phyloP scores from a whole-genome alignment of 352 stramenopile species.

The Phytophthora pini region DNA sequence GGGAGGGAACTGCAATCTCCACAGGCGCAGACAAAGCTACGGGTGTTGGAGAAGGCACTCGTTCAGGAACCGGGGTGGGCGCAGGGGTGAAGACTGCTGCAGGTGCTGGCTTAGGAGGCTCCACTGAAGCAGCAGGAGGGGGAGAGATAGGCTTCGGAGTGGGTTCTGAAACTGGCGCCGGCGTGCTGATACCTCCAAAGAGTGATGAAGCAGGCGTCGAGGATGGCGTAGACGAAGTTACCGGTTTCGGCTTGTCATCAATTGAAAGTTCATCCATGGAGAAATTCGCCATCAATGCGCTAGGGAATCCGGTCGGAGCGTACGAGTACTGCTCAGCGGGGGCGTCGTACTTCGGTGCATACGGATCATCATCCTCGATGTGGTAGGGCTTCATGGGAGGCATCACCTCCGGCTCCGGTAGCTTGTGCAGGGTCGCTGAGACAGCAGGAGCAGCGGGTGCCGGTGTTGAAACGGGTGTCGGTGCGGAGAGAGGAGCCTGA shows the following conservation, averaged over 20 bases:
- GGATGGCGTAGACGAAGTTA: constrained; percentile 15
- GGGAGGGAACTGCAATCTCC: constrained; percentile 3
- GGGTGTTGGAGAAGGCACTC: constrained; percentile 1
- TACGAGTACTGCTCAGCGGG: constrained; percentile 12
- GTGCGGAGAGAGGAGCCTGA: constrained; percentile 4
- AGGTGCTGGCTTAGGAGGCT: constrained; percentile 17
- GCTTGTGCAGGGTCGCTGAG: constrained; percentile 22
- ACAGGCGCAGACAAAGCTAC: constrained; percentile 16
- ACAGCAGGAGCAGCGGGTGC: constrained; percentile 15
- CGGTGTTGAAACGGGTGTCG: constrained; percentile 3
- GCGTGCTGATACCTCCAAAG: constrained; percentile 32
- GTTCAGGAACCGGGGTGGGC: constrained; percentile 16
- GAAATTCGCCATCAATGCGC: constrained; percentile 48
- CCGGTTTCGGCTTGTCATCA: constrained; percentile 33
- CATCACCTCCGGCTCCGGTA: constrained; percentile 34
- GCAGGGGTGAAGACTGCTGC: constrained; percentile 9
- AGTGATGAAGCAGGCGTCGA: constrained; percentile 31
- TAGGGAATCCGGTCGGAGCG: constrained; percentile 38
- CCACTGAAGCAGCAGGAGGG: constrained; percentile 12
- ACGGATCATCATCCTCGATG: constrained; percentile 44
- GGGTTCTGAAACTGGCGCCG: constrained; percentile 13
- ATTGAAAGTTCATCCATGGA: constrained; percentile 53
- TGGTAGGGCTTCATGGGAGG: constrained; percentile 46
- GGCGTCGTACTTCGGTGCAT: constrained; percentile 27
- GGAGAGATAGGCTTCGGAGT: constrained; percentile 13